A percentile compares a stretch with the other conserved stretches of the same genome.
Evolutionary conservation across 164 flowering plant genomes (phyloP).

Genomic region (Warburgia ugandensis): DNA sequence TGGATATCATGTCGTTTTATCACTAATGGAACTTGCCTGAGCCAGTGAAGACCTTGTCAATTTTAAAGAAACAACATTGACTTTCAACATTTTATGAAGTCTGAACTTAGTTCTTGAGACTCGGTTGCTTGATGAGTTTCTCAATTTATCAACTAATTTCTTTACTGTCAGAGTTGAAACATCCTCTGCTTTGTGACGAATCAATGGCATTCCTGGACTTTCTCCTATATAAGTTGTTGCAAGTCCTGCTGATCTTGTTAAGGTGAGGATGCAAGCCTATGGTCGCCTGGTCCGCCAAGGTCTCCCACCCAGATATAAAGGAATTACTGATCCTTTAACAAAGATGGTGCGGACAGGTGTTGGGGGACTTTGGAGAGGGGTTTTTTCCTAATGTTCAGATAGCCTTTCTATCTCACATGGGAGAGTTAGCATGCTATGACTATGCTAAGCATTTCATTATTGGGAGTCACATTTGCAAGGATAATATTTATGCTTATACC

Average conservation of each 20-base stretch:
- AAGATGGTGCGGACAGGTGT: slow-evolving; percentile 46
- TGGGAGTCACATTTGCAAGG: slow-evolving; percentile 35
- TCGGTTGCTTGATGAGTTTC: no score
- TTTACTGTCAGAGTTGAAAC: no score
- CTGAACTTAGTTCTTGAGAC: no score
- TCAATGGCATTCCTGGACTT: no score
- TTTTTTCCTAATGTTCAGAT: slow-evolving; percentile 80
- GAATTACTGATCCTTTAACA: slow-evolving; percentile 53
- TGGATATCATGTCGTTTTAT: no score
- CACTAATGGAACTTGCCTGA: no score
- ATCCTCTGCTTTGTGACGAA: not conserved
- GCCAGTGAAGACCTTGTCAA: no score
- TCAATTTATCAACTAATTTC: no score
- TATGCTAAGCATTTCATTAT: slow-evolving; percentile 74
- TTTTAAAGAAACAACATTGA: no score
- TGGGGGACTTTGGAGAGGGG: slow-evolving; percentile 83
- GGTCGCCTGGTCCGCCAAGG: slow-evolving; percentile 48
- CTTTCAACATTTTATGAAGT: no score
- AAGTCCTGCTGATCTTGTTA: slow-evolving; percentile 90
- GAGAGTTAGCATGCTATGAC: slow-evolving; percentile 89
- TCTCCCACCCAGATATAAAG: slow-evolving; percentile 62
- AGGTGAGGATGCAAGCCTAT: slow-evolving; percentile 96
- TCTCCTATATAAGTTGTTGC: slow-evolving; percentile 52
- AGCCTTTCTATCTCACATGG: slow-evolving; percentile 89
- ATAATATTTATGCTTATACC: slow-evolving; percentile 75